A percentile compares a stretch with the other conserved stretches of the same genome.
Conservation (phyloP, 2,329 filamentous ascomycete genomes). For the Colletotrichum filicis region DNA sequence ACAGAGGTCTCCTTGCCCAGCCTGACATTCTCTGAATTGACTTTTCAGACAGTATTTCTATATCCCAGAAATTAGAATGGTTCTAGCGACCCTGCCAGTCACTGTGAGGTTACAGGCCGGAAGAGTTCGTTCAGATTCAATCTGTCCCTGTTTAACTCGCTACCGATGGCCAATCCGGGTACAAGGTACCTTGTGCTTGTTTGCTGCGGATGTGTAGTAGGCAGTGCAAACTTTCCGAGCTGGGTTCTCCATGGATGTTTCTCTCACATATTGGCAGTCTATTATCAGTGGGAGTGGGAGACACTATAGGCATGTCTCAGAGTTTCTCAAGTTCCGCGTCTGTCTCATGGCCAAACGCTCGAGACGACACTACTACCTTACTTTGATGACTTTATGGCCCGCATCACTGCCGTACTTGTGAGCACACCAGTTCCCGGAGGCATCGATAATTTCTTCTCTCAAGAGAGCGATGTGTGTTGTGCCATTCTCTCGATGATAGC, state of each 20-base stretch:
- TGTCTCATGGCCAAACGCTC: conserved; percentile 1
- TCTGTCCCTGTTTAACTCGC: not conserved
- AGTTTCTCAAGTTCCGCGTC: not conserved
- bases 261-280: not conserved
- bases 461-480: not conserved
- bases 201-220: not conserved
- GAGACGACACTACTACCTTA: not conserved
- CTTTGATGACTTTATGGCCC: not conserved
- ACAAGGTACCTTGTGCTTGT: not conserved
- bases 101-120: not conserved
- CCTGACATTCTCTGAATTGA: conserved; percentile 14
- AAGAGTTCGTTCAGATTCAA: not conserved
- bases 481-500: not conserved
- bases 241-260: not conserved
- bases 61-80: not conserved
- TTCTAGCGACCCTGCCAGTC: not conserved
- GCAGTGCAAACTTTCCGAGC: not conserved
- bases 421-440: not conserved
- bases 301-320: not conserved
- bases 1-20: not conserved
- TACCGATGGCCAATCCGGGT: not conserved
- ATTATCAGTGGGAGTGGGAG: no score
- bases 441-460: not conserved
- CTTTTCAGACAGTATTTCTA: not conserved
- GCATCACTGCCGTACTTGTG: no score